A percentile compares a stretch with the other conserved stretches of the same genome.
phyloP scores from a whole-genome alignment of 2,329 filamentous ascomycete species.

The Aspergillus fumigatiaffinis region DNA sequence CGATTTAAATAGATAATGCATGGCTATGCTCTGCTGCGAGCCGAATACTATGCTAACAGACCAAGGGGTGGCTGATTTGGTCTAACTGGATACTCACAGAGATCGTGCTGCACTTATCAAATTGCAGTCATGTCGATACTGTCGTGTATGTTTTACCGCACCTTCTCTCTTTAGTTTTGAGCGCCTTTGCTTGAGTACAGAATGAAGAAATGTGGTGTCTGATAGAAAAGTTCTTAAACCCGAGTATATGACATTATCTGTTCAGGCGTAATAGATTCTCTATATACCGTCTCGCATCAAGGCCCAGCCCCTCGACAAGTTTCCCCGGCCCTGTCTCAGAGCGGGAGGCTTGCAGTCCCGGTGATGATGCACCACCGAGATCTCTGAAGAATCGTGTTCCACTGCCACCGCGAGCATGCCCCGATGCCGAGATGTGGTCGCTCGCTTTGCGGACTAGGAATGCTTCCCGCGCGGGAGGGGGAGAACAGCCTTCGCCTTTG shows the following conservation, averaged over 20 bases:
- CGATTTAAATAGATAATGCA: not conserved
- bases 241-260: slow-evolving; percentile 22
- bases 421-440: slow-evolving; percentile 33
- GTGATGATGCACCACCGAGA: slow-evolving; percentile 33
- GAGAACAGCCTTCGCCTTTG: slow-evolving; percentile 1
- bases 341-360: slow-evolving; percentile 18
- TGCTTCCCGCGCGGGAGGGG: slow-evolving; percentile 32
- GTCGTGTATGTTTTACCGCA: no score
- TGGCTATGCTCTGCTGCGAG: not conserved
- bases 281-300: slow-evolving; percentile 46
- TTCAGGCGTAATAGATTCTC: slow-evolving; percentile 44
- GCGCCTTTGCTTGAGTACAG: no score
- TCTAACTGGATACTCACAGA: not conserved
- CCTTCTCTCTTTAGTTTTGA: no score
- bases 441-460: slow-evolving; percentile 45
- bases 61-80: no score
- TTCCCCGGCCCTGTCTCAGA: slow-evolving; percentile 33
- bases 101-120: not conserved
- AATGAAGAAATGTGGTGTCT: no score
- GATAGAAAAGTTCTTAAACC: no score
- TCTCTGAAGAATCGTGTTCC: slow-evolving; percentile 38
- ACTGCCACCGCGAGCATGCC: slow-evolving; percentile 30
- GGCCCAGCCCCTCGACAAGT: slow-evolving; percentile 42
- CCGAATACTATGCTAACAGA: no score
- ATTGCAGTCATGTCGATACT: not conserved